Base-by-base conservation (phyloP, 2,329 filamentous ascomycete genomes). In the Talaromyces sp. region DNA sequence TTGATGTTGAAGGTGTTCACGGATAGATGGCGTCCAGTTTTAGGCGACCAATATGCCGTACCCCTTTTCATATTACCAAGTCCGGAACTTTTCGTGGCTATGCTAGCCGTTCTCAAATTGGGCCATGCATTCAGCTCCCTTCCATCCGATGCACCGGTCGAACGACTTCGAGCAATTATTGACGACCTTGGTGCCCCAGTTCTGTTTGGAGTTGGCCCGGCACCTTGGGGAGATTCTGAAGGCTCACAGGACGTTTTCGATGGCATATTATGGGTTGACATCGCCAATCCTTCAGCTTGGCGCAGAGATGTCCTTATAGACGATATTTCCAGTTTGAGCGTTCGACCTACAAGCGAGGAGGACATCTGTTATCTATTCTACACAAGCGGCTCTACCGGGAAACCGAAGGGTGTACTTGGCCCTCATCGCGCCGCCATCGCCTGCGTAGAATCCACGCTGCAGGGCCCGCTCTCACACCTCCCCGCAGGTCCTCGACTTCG, bases 351-450 rank as follows among this genome's bases (percentile, higher is more conserved):
- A 7, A 60, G 16, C 31, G 39, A 60, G 19, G 43, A 60, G 5
- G 58, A 60, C 62, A 27, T 54, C 27, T 47, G 60, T 58, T 47
- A 66, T 81, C 35, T 56, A 31, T 56, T 56, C 7, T 81, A 68
- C 65, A 71, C 70, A 14, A 71, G 70, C 54, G 70, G 70, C 5
- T 68, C 69, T 9, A 72, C 70, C 11, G 69, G 70, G 2, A 71
- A 59, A 0, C 81, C 81, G 1, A 82, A 82, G 69, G 79, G 65
- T 14, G 58, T 64, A n/a, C 66, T 82, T 6, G n/a, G 60, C 27
- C 67, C 41, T n/a, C 71, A 75, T 63, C 41, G 58, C 27, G 43
- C 41, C n/a, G 41, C 58, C 41, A 31, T 60, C 13, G 43, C 58
- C 27, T 60, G 52, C n/a, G 31, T 56, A 56, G 52, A 3, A 50